phyloP scores from a whole-genome alignment of 2,329 filamentous ascomycete species.

The Fusarium torreyae region DNA sequence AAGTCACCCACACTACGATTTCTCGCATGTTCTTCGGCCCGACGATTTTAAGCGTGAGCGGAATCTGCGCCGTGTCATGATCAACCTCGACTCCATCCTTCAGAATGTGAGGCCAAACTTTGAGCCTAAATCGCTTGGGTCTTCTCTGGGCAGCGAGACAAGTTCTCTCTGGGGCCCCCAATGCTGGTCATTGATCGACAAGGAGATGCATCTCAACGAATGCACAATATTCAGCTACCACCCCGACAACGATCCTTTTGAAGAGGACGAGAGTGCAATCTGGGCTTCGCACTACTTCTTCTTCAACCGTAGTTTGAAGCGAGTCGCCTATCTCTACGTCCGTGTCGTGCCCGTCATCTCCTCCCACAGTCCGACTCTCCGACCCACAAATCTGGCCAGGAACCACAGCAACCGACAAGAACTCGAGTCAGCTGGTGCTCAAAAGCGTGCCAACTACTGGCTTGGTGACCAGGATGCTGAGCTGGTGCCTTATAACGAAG shows the following conservation, averaged over 20 bases:
- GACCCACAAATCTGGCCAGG: conserved; percentile 53
- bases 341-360: conserved; percentile 87
- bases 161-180: conserved; percentile 84
- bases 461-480: conserved; percentile 77
- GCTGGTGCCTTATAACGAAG: conserved; percentile 61
- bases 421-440: conserved; percentile 55
- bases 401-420: conserved; percentile 47
- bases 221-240: conserved; percentile 93
- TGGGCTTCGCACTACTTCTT: conserved; percentile 99
- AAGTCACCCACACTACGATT: conserved; percentile 92
- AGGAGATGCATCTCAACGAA: conserved; percentile 92
- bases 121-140: conserved; percentile 61
- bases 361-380: conserved; percentile 69
- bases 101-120: conserved; percentile 84
- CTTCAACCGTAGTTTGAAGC: conserved; percentile 92
- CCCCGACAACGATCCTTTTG: conserved; percentile 90
- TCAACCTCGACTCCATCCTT: conserved; percentile 87
- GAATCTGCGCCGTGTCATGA: conserved; percentile 85
- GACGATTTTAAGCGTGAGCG: conserved; percentile 91
- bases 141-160: conserved; percentile 61
- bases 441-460: conserved; percentile 90
- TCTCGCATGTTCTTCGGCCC: conserved; percentile 90
- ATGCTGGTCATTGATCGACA: conserved; percentile 94
- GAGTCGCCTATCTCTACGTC: conserved; percentile 94
- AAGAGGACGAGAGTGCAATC: conserved; percentile 91